Percentiles rank a stretch among this genome's conserved stretches.
Evolutionary conservation across 2,329 filamentous ascomycete species (phyloP).

Genomic region (Teratosphaeria nubilosa): DNA sequence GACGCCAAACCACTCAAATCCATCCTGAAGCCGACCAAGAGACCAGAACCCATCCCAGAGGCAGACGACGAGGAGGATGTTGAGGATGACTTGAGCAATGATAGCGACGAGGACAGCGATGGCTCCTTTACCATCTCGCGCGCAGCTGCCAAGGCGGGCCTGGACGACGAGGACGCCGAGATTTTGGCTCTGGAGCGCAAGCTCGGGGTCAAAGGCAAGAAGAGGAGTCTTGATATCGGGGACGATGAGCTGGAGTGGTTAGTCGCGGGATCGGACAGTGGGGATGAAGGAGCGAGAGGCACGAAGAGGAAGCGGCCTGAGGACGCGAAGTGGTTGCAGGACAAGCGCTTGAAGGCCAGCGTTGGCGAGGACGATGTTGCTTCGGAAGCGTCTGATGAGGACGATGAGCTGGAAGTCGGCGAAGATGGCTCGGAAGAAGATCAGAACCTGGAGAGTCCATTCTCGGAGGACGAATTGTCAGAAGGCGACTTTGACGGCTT

Average conservation of each 20-base stretch:
- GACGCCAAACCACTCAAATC: constrained; percentile 25
- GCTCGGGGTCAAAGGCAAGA: constrained; percentile 70
- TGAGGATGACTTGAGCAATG: constrained; percentile 7
- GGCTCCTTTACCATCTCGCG: constrained; percentile 11
- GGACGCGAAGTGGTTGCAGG: constrained; percentile 49
- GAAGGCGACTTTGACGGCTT: constrained; percentile 20
- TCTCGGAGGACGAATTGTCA: constrained; percentile 22
- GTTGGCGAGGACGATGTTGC: constrained; percentile 20
- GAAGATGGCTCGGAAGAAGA: constrained; percentile 35
- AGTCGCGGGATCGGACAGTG: constrained; percentile 54
- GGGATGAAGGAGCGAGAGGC: constrained; percentile 33
- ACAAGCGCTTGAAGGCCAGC: constrained; percentile 46
- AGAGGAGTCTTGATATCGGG: constrained; percentile 59
- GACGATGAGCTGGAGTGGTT: constrained; percentile 78
- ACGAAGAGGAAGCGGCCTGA: constrained; percentile 50
- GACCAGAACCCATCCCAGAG: neutral
- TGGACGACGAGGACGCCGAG: constrained; percentile 76
- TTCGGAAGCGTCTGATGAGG: constrained; percentile 14
- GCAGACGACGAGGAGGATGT: constrained; percentile 6
- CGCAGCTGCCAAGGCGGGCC: constrained; percentile 34
- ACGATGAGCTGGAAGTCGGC: constrained; percentile 28
- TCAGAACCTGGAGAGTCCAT: constrained; percentile 21
- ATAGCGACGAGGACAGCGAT: constrained; percentile 6
- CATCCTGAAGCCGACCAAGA: constrained; percentile 26
- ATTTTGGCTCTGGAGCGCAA: constrained; percentile 82